Base-by-base conservation (phyloP, 1,284 basidiomycete genomes). In the Cutaneotrichosporon cutaneum region DNA sequence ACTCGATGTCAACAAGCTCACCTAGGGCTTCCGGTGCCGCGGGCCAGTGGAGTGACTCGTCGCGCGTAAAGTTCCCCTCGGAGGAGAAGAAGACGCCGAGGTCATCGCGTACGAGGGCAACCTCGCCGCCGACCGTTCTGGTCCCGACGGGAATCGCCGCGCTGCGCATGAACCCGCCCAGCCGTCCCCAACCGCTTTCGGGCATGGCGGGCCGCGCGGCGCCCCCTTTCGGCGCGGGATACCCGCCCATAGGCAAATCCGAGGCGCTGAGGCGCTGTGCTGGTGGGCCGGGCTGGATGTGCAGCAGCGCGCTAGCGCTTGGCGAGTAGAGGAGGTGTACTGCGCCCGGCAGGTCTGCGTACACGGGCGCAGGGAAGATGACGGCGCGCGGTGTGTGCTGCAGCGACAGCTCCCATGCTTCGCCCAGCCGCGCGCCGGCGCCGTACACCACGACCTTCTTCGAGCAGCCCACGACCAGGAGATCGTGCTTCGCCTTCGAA, bases 391-490 rank as follows among this genome's bases (percentile, higher is more conserved):
- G 89, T 6, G 92, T 92, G 74, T 97, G 94, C 2, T 92, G 89
- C 7, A 97, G 82, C 0, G 82, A 68, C 5, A 88, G 81, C 84
- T 96, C 92, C 65, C 65, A 66, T 2, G 62, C 51, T 39, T 66
- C 59, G 54, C 65, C 65, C 18, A 66, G 59, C 0, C n/a, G 22
- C 21, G 45, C 30, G 27, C 72, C 70, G 2, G 71, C 71, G n/a
- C 63, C 64, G 54, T 64, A 94, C 13, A 97, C 80, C 2, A 95
- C 86, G 1, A 93, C 85, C 75, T 89, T 92, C 65, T 94, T 85
- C 67, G 88, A 82, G 72, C 93, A 94, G 16, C 92, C 94, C 8
- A 98, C 83, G 4, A 92, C 84, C 10, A 99, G 82, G 44, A 77
- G 61, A 58, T 76, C 77, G 60, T 86, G 85, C 1, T 90, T 90